phyloP scores from a whole-genome alignment of 2,329 filamentous ascomycete species.

The Lecanicillium sp. region DNA sequence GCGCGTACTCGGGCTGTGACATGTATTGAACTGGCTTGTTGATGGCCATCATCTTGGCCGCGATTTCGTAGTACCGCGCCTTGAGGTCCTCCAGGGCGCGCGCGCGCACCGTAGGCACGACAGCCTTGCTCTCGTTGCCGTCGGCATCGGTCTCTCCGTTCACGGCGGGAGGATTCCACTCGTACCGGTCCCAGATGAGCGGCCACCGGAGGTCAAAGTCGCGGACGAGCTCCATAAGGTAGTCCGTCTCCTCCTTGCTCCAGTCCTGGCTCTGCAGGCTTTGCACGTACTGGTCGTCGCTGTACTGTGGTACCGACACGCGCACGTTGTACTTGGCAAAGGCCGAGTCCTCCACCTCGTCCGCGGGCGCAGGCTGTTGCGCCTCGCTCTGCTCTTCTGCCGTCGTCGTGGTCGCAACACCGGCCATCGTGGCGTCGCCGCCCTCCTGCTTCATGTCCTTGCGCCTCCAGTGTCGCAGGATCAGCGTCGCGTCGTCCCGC shows the following conservation, averaged over 20 bases:
- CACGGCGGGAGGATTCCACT: constrained; percentile 51
- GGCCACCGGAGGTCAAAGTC: constrained; percentile 88
- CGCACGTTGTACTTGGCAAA: constrained; percentile 88
- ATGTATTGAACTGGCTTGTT: constrained; percentile 79
- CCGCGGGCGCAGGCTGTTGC: constrained; percentile 16
- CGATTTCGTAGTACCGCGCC: constrained; percentile 81
- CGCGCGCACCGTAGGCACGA: constrained; percentile 45
- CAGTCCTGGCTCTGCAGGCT: constrained; percentile 71
- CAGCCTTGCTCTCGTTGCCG: constrained; percentile 44
- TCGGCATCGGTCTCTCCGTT: constrained; percentile 40
- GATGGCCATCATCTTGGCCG: constrained; percentile 73
- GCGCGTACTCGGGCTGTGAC: constrained; percentile 75
- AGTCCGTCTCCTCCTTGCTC: constrained; percentile 91
- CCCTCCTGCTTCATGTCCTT: constrained; percentile 45
- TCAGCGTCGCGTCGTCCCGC: constrained; percentile 58
- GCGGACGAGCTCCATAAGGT: constrained; percentile 67
- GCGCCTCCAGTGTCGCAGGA: constrained; percentile 75
- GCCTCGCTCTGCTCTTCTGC: constrained; percentile 22
- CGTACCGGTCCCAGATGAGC: constrained; percentile 87
- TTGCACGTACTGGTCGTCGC: constrained; percentile 76
- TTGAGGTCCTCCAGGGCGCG: constrained; percentile 89
- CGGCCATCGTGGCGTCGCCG: constrained; percentile 17
- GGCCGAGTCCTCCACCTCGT: constrained; percentile 48
- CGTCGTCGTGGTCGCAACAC: constrained; percentile 16
- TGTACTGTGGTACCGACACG: constrained; percentile 73